These are phyloP conservation scores for Xylaria sp. DNA, from an alignment of 2,329 filamentous ascomycete genomes.

Conservation along the genomic window DNA sequence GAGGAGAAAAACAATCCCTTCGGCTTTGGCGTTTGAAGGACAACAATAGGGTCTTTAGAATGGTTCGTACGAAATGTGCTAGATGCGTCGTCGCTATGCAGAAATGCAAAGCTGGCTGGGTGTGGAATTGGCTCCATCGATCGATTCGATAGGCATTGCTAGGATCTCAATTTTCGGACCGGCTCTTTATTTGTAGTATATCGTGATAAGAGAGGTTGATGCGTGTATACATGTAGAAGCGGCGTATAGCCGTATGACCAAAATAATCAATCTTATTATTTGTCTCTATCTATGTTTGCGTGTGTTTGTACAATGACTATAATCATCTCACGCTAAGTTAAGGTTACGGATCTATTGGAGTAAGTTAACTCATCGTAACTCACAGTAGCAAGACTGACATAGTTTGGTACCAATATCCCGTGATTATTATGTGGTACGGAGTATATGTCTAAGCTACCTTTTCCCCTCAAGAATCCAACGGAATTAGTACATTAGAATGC, in stretches of 20 bases:
- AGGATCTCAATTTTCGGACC: conserved; percentile 14
- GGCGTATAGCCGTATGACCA: not conserved
- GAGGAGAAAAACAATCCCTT: not conserved
- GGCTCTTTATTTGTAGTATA: conserved; percentile 5
- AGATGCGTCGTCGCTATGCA: not conserved
- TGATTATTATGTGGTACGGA: no score
- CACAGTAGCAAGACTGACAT: no score
- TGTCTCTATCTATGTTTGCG: not conserved
- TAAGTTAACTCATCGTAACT: no score
- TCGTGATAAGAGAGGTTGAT: not conserved
- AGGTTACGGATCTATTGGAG: no score
- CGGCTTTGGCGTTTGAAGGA: conserved; percentile 16
- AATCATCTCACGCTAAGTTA: not conserved
- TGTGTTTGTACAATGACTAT: no score
- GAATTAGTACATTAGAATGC: no score
- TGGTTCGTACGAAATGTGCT: conserved; percentile 9
- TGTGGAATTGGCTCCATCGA: conserved; percentile 23
- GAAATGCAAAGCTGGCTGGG: conserved; percentile 21
- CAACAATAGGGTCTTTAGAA: conserved; percentile 3
- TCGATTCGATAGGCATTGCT: conserved; percentile 24
- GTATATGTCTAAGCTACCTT: no score
- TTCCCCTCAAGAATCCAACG: no score
- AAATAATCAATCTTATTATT: not conserved
- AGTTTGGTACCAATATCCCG: no score
- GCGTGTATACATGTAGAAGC: conserved; percentile 2